Base-by-base conservation (phyloP, 2,329 filamentous ascomycete genomes). In the Colletotrichum spinosum region DNA sequence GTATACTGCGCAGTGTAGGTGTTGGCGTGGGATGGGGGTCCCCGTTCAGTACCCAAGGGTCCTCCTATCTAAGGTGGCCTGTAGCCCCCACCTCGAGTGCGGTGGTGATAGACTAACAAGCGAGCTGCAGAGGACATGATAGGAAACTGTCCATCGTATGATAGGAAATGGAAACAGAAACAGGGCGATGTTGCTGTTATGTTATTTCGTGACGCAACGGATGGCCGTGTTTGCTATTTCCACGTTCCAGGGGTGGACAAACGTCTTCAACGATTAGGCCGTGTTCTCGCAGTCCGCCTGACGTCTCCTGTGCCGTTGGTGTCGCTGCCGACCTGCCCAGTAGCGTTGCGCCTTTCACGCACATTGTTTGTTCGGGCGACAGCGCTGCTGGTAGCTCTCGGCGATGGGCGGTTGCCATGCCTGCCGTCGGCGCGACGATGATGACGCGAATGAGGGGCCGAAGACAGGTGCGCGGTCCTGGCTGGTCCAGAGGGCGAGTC, bases 311-410 rank as follows among this genome's bases (percentile, higher is more conserved):
- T 13, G 33, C 52, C 56, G n/a, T 39, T 55, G 48, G 34, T 41
- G 37, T 25, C 33, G 37, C 35, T 35, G 50, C 50, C 35, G 37
- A 10, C 35, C 15, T 17, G 17, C 34, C 60, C 49, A 15, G 41
- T 58, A 12, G 42, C 46, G 52, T 39, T 38, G 37, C 63, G 63
- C 42, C 52, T 66, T 38, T 66, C 63, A 48, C 63, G 63, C 15
- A 37, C 52, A 41, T 34, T 45, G 11, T 13, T 10, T 6, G 41
- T 15, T 1, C 39, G 34, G 41, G 33, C 25, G 8, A 53, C 58
- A 10, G 48, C 15, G 15, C 34, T 55, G 17, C 52, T 41, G 17
- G 63, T 63, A 8, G 48, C 35, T 9, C 49, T 66, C 9, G 58
- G 52, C n/a, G 58, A 49, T 12, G 58, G 42, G 13, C 49, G 63